phyloP scores from a whole-genome alignment of 2,329 filamentous ascomycete genomes.

The Epichloe uncinata region DNA sequence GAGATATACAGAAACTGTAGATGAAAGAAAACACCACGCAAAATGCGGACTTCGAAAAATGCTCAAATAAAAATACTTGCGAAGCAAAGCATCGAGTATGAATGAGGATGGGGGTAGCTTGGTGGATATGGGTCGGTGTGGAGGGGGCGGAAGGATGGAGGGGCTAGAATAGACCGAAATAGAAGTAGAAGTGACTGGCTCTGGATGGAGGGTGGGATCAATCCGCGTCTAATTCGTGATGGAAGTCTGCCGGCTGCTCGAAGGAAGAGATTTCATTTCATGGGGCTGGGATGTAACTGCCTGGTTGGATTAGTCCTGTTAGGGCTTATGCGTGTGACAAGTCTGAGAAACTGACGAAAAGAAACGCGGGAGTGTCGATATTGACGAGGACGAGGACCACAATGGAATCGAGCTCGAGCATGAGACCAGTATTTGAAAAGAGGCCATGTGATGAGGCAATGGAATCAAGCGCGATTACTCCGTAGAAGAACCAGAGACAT shows the following conservation, averaged over 20 bases:
- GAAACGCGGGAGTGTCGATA: not conserved
- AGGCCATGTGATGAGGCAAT: not conserved
- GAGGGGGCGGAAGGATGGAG: not conserved
- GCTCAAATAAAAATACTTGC: not conserved
- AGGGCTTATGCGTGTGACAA: conserved; percentile 1
- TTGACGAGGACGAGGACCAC: not conserved
- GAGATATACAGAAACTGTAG: no score
- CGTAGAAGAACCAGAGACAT: not conserved
- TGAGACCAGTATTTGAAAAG: not conserved
- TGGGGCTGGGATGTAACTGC: conserved; percentile 1
- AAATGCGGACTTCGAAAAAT: not conserved
- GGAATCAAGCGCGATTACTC: not conserved
- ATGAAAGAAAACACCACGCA: not conserved
- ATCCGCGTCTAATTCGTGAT: conserved; percentile 8
- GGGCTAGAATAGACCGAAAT: conserved; percentile 1
- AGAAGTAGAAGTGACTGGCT: conserved; percentile 1
- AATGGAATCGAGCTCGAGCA: not conserved
- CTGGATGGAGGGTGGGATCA: conserved; percentile 1
- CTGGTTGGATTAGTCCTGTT: not conserved
- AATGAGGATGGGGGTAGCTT: not conserved
- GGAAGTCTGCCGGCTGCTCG: conserved; percentile 3
- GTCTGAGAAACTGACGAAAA: not conserved
- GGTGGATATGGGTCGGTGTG: not conserved
- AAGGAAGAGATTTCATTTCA: conserved; percentile 1
- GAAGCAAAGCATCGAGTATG: not conserved